Conservation (phyloP, 192 early-diverging fungal genomes). For the Podila clonocystis region DNA sequence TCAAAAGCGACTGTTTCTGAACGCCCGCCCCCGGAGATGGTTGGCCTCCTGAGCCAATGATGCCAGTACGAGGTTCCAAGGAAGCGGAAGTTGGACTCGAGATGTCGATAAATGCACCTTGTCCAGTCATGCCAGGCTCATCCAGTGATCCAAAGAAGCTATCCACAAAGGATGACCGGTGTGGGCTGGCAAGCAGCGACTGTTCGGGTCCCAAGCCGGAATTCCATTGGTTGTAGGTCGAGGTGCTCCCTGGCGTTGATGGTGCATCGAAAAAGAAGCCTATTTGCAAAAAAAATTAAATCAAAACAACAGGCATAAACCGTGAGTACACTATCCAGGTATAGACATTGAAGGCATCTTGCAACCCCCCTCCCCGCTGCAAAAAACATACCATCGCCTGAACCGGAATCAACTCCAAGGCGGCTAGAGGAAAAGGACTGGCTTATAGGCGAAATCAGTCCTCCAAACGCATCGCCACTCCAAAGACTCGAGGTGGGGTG, state of each 20-base stretch:
- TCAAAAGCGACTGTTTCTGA: too few species aligned
- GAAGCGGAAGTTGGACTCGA: too few species aligned
- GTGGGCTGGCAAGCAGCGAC: neutral
- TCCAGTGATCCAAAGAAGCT: neutral
- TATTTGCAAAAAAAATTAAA: neutral
- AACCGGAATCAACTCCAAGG: neutral
- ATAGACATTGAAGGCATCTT: neutral
- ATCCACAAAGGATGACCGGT: neutral
- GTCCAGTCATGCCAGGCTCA: neutral
- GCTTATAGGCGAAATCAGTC: conserved; percentile 9
- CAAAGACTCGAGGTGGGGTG: conserved; percentile 31
- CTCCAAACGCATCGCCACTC: conserved; percentile 25
- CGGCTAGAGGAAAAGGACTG: conserved; percentile 15
- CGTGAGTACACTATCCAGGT: neutral
- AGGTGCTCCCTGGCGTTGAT: neutral
- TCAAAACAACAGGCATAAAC: neutral
- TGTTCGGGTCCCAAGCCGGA: neutral
- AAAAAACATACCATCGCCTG: neutral
- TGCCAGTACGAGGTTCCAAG: too few species aligned
- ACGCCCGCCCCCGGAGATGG: too few species aligned
- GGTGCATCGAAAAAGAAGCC: neutral
- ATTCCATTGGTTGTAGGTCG: conserved; percentile 7
- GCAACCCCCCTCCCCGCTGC: too few species aligned
- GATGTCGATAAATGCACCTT: too few species aligned
- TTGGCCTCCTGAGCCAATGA: too few species aligned